These are phyloP conservation scores for Petrea volubilis DNA, from an alignment of 257 asterid species.

Conservation along the genomic window DNA sequence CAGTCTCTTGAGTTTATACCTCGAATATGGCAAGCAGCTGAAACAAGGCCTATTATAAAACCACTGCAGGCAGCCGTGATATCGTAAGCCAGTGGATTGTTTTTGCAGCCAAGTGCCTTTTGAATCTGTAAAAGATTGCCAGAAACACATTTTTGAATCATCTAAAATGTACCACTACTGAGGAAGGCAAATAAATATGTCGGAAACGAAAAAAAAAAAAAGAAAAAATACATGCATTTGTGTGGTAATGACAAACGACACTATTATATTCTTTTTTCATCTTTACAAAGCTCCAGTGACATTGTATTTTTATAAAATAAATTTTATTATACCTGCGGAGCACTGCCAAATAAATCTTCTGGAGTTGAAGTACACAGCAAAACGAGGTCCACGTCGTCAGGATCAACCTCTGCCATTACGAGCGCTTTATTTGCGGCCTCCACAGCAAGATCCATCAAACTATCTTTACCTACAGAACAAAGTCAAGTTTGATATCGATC, in stretches of 20 bases:
- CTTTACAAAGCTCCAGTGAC: too few species aligned
- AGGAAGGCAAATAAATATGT: too few species aligned
- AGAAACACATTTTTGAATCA: slow-evolving; percentile 5
- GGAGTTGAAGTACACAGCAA: slow-evolving; percentile 85
- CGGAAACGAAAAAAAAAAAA: neutral
- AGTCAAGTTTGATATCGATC: neutral
- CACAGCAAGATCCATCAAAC: slow-evolving; percentile 56
- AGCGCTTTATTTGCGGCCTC: slow-evolving; percentile 87
- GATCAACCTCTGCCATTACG: slow-evolving; percentile 78
- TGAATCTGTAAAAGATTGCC: slow-evolving; percentile 61
- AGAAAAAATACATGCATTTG: too few species aligned
- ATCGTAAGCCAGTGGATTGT: slow-evolving; percentile 82
- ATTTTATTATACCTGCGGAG: slow-evolving; percentile 71
- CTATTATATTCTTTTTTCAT: too few species aligned
- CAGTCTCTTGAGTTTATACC: too few species aligned
- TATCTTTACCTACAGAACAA: slow-evolving; percentile 58
- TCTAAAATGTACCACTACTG: too few species aligned
- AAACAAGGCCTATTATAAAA: slow-evolving; percentile 80
- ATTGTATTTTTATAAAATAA: too few species aligned
- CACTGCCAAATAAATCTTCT: slow-evolving; percentile 83
- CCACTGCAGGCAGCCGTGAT: slow-evolving; percentile 99
- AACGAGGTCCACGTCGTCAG: slow-evolving; percentile 70
- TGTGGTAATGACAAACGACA: too few species aligned
- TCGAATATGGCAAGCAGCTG: slow-evolving; percentile 90
- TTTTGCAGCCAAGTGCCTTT: slow-evolving; percentile 88